These are phyloP conservation scores for Quercus robur DNA, from an alignment of 306 rosid genomes.

Conservation along the genomic window DNA sequence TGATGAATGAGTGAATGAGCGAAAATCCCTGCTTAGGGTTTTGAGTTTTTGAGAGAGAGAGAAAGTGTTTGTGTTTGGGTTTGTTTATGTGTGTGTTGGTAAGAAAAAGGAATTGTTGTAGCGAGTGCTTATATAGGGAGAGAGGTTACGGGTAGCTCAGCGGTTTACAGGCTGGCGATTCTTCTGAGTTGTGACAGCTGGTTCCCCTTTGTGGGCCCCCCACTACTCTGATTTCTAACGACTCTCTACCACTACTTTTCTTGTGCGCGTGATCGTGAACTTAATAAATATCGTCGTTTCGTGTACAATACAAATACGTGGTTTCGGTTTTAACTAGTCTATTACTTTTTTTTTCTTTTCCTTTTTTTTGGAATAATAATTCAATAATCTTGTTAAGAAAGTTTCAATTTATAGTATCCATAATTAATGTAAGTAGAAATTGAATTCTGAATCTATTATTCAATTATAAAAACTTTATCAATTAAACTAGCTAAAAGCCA, in stretches of 20 bases:
- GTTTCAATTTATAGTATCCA: fast-evolving
- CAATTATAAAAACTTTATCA: fast-evolving
- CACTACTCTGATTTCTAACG: too few relatives aligned
- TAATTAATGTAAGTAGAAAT: too few relatives aligned
- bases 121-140: slow-evolving; percentile 34
- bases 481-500: fast-evolving
- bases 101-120: fast-evolving
- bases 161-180: slow-evolving; percentile 61
- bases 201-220: background rate
- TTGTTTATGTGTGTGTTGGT: too few relatives aligned
- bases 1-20: background rate
- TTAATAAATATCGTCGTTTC: background rate
- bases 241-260: too few relatives aligned
- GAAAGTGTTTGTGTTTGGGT: too few relatives aligned
- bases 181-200: slow-evolving; percentile 48
- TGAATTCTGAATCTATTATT: fast-evolving
- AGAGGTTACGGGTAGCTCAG: slow-evolving; percentile 55
- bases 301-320: too few relatives aligned
- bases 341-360: too few relatives aligned
- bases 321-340: too few relatives aligned
- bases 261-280: too few relatives aligned
- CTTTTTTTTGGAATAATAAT: too few relatives aligned
- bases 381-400: fast-evolving
- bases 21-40: background rate
- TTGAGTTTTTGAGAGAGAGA: background rate